phyloP scores from a whole-genome alignment of 495 filamentous ascomycete species.

The Talaromyces stipitatus region DNA sequence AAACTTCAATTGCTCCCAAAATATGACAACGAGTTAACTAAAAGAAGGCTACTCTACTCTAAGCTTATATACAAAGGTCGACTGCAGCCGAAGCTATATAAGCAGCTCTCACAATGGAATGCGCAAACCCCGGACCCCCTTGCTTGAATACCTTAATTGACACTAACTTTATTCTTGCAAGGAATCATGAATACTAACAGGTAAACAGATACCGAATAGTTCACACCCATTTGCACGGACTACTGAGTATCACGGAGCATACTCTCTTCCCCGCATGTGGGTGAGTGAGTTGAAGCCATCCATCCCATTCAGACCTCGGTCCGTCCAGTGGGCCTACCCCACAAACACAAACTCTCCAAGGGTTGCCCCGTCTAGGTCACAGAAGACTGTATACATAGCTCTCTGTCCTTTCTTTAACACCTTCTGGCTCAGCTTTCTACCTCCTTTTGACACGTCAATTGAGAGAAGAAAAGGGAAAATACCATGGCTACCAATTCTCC shows the following conservation, averaged over 20 bases:
- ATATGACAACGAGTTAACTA: too few species aligned
- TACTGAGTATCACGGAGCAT: too few species aligned
- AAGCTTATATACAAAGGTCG: too few species aligned
- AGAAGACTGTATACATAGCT: background rate
- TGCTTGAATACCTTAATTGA: too few species aligned
- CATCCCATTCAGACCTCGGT: background rate
- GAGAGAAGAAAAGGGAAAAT: background rate
- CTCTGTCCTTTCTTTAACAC: background rate
- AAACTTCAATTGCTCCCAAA: too few species aligned
- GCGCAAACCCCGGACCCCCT: too few species aligned
- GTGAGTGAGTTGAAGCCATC: background rate
- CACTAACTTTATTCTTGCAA: too few species aligned
- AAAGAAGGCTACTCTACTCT: too few species aligned
- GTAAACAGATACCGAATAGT: background rate
- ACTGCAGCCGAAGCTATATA: too few species aligned
- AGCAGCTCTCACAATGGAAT: too few species aligned
- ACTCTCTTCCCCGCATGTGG: background rate
- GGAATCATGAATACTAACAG: too few species aligned
- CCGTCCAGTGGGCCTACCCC: conserved; percentile 1
- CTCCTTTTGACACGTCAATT: background rate
- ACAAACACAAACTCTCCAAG: background rate
- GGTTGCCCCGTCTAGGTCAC: background rate
- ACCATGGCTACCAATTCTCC: conserved; percentile 26
- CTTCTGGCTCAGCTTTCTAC: background rate
- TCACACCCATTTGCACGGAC: too few species aligned